phyloP scores from a whole-genome alignment of 306 rosid species.

The Lotus japonicus region DNA sequence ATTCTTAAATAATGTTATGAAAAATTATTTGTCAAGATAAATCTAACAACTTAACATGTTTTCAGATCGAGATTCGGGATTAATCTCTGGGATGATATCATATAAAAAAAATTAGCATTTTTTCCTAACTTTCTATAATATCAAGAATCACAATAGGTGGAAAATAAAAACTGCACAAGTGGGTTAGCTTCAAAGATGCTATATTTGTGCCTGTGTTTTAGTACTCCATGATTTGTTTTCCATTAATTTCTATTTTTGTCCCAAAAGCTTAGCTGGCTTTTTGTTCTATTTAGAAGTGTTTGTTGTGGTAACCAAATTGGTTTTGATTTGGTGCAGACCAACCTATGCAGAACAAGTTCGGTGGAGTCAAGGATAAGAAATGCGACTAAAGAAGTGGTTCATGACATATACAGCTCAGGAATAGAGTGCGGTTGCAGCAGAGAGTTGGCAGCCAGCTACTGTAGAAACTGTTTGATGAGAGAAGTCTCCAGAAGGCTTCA shows the following conservation, averaged over 20 bases:
- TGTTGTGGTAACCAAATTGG: neutral
- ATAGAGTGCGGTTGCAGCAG: constrained; percentile 38
- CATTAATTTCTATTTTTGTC: neutral
- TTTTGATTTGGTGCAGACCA: constrained; percentile 29
- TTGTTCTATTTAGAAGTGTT: neutral
- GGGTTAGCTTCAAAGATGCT: too few relatives aligned
- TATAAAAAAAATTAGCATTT: too few relatives aligned
- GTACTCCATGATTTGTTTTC: too few relatives aligned
- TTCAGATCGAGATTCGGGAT: too few relatives aligned
- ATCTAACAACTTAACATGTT: too few relatives aligned
- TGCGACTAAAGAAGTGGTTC: constrained; percentile 39
- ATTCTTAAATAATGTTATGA: too few relatives aligned
- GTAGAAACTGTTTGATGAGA: constrained; percentile 56
- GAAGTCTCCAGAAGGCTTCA: constrained; percentile 50
- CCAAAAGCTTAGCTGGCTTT: neutral
- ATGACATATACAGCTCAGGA: constrained; percentile 29
- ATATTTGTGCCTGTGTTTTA: too few relatives aligned
- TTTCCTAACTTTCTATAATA: too few relatives aligned
- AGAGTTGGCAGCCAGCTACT: constrained; percentile 27
- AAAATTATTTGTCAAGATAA: too few relatives aligned
- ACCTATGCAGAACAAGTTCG: constrained; percentile 41
- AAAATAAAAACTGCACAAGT: too few relatives aligned
- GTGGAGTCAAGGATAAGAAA: constrained; percentile 55
- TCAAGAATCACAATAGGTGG: too few relatives aligned
- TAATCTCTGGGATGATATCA: too few relatives aligned